These are phyloP conservation scores for Sporothrix brasiliensis DNA, from an alignment of 2,329 filamentous ascomycete genomes.

Conservation along the genomic window DNA sequence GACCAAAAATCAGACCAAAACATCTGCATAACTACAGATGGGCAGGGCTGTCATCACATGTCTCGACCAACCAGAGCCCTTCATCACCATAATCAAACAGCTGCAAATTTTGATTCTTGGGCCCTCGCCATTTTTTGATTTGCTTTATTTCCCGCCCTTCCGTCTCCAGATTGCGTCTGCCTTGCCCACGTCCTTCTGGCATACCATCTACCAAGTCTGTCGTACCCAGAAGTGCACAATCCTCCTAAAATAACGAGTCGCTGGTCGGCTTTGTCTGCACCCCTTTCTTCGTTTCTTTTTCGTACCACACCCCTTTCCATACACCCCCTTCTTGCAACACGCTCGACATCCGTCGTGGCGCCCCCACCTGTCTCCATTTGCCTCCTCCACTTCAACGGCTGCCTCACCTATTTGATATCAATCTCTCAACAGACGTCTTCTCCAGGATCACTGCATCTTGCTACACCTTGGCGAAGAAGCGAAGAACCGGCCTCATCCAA, in stretches of 20 bases:
- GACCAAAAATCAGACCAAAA: background rate
- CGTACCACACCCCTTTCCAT: slow-evolving; percentile 11
- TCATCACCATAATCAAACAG: background rate
- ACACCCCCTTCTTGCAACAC: slow-evolving; percentile 8
- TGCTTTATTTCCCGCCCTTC: background rate
- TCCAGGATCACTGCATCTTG: background rate
- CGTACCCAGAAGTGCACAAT: background rate
- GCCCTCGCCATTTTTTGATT: background rate
- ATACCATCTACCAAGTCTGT: slow-evolving; percentile 2
- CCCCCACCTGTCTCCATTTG: slow-evolving; percentile 19
- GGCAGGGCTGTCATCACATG: slow-evolving; percentile 7
- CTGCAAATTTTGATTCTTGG: slow-evolving; percentile 6
- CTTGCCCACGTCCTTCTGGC: background rate
- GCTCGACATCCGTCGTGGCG: slow-evolving; percentile 9
- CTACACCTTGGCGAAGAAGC: too few species aligned
- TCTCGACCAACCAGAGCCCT: slow-evolving; percentile 25
- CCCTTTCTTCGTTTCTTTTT: background rate
- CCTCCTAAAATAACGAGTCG: background rate
- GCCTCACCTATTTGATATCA: slow-evolving; percentile 19
- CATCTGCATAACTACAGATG: slow-evolving; percentile 21
- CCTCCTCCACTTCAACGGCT: slow-evolving; percentile 23
- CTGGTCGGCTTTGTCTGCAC: background rate
- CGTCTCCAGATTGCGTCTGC: background rate
- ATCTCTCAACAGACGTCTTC: background rate
- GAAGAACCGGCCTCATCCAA: slow-evolving; percentile 14